Evolutionary conservation across 345 rosid genomes (phyloP), one percentile per base, ranked within the genome.

Genomic region (Corchorus olitorius): DNA sequence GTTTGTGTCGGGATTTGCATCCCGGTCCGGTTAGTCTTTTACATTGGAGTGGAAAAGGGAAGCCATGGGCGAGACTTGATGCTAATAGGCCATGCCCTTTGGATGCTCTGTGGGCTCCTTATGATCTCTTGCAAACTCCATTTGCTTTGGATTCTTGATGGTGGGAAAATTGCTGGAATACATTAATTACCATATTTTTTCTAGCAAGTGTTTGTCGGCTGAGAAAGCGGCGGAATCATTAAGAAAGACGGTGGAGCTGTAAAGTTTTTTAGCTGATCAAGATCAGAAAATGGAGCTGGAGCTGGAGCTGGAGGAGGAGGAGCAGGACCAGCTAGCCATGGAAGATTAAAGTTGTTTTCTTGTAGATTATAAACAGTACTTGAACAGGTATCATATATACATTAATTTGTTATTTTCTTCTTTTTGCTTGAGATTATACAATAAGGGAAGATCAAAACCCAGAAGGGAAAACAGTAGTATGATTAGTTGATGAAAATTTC

Each of bases 31-130:
- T 89, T 12, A 89, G 92, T 66, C 58, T 89, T 13, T 77, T 89
- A 74, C 92, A 89, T 80, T 89, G 92, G 92, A 89, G 92, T 61
- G 92, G 92, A 11, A 89, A 89, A 85, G 92, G 92, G 78, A 89
- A 89, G 85, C 92, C 92, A 3, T 89, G 92, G 92, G 90, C 89
- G 39, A 79, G 92, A 19, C 87, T 89, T 13, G 92, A 89, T 41
- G 90, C 88, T 0, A 88, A 84, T 62, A 78, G 92, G 41, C 92
- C 92, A 7, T 89, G 92, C 69, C 92, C 92, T 8, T 78, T 89
- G 78, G 92, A 89, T 27, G 89, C 90, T 0, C 84, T 87, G 15
- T 88, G 92, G 92, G 82, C 92, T 46, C 92, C 90, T 1, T 88
- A 88, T 4, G 92, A 89, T 84, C 90, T 89, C 33, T 67, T 89